phyloP scores from a whole-genome alignment of 345 rosid genomes.

The Ceriops tagal region DNA sequence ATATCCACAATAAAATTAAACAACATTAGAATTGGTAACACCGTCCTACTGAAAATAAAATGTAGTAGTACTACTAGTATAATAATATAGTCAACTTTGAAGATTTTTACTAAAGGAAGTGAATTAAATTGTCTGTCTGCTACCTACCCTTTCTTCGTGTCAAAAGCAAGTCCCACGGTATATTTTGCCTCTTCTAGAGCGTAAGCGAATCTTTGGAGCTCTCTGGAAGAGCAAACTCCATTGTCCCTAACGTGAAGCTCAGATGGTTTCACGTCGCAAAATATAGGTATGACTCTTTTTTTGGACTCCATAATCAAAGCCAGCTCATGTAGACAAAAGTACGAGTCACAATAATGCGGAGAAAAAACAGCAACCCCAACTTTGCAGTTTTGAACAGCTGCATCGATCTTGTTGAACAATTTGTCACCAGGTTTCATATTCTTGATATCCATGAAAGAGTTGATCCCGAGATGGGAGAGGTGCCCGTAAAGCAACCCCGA shows the following conservation, averaged over 20 bases:
- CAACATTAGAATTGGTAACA: neutral
- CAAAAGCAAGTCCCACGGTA: constrained; percentile 84
- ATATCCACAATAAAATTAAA: neutral
- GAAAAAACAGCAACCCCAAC: constrained; percentile 77
- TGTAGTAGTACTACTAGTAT: too few relatives aligned
- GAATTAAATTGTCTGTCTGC: neutral
- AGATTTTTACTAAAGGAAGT: too few relatives aligned
- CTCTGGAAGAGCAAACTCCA: constrained; percentile 27
- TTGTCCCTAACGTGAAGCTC: constrained; percentile 47
- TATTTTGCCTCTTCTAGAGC: constrained; percentile 68
- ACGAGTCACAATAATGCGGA: constrained; percentile 69
- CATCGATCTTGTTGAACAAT: constrained; percentile 49
- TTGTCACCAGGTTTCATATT: constrained; percentile 78
- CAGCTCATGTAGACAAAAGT: constrained; percentile 79
- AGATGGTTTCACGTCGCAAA: constrained; percentile 79
- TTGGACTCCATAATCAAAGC: constrained; percentile 61
- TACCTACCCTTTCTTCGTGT: constrained; percentile 55
- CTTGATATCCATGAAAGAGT: constrained; percentile 69
- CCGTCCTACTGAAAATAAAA: neutral
- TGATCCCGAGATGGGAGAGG: constrained; percentile 35
- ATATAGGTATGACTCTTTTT: constrained; percentile 71
- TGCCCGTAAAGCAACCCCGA: constrained; percentile 59
- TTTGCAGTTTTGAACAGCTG: constrained; percentile 47
- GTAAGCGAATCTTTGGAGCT: constrained; percentile 39
- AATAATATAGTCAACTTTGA: too few relatives aligned